Evolutionary conservation across 2,329 filamentous ascomycete genomes (phyloP), one percentile per base, ranked within the genome.

Genomic region (Paecilomyces niveus): DNA sequence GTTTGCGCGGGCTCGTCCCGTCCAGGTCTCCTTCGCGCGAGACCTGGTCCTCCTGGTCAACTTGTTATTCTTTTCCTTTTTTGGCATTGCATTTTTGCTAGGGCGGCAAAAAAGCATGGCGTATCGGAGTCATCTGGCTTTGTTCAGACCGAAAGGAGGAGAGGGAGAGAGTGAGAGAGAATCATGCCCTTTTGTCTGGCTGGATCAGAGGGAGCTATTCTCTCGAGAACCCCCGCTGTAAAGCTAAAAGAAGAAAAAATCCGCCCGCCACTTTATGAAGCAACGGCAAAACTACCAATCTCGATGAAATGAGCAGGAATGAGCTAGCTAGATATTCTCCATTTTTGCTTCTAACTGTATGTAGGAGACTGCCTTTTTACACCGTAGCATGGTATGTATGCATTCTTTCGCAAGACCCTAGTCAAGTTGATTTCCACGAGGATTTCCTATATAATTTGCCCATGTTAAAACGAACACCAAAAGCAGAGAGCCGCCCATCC

Each of bases 291-390:
- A 56, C 56, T 62, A 58, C 60, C 62, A 61, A 62, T 67, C 64
- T 70, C 66, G 68, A 71, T 65, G 67, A 69, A 67, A 72, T 71
- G 68, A 66, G 69, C 64, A 69, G 70, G 67, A 64, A 65, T 59
- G 54, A 56, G 33, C 51, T 60, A 56, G 55, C 62, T 58, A 11
- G 39, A 45, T 45, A 45, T 18, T 45, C 15, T 45, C 39, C 39
- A 18, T 18, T 21, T 45, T 8, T 9, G n/a, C 2, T 45, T 45
- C 8, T 1, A 4, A 45, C 39, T 45, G n/a, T 45, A 45, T 45
- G 39, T 45, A 45, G 39, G 15, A 45, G 39, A 45, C 18, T 15
- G 35, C 1, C 18, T n/a, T 45, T 13, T 45, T 13, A 18, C 39
- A 9, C 18, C 15, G 39, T 45, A 45, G 39, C n/a, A 18, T 18